Conservation (phyloP, 1,139 yeast genomes). For the Spencermartinsiella ligniputridi region DNA sequence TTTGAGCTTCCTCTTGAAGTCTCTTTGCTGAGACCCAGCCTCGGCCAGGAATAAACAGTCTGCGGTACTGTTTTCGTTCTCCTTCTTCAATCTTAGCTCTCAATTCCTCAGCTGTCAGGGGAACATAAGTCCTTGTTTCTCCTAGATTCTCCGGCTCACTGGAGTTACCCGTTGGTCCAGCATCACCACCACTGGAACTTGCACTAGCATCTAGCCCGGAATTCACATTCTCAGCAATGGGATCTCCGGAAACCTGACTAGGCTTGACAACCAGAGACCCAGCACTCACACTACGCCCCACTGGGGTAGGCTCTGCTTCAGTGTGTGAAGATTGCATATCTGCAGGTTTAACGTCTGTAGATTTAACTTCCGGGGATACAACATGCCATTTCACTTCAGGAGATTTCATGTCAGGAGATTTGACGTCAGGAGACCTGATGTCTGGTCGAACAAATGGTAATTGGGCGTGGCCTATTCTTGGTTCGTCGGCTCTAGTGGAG, state of each 20-base stretch:
- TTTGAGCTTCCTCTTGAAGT: slow-evolving; percentile 32
- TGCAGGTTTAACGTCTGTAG: not conserved
- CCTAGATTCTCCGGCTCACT: not conserved
- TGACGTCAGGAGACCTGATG: not conserved
- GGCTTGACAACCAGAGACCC: not conserved
- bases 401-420: not conserved
- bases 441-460: not conserved
- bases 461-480: not conserved
- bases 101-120: slow-evolving; percentile 8
- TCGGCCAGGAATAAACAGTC: slow-evolving; percentile 48
- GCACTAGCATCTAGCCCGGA: not conserved
- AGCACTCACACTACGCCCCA: not conserved
- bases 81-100: slow-evolving; percentile 24
- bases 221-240: too few relatives aligned
- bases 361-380: not conserved
- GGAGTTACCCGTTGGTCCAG: not conserved
- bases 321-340: not conserved
- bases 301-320: not conserved
- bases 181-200: not conserved
- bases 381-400: not conserved
- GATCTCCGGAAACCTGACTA: not conserved
- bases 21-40: slow-evolving; percentile 49
- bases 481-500: not conserved
- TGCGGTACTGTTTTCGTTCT: slow-evolving; percentile 35
- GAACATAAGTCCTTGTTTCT: slow-evolving; percentile 3